phyloP scores from a whole-genome alignment of 2,329 filamentous ascomycete species.

The Aspergillus aculeatinus region DNA sequence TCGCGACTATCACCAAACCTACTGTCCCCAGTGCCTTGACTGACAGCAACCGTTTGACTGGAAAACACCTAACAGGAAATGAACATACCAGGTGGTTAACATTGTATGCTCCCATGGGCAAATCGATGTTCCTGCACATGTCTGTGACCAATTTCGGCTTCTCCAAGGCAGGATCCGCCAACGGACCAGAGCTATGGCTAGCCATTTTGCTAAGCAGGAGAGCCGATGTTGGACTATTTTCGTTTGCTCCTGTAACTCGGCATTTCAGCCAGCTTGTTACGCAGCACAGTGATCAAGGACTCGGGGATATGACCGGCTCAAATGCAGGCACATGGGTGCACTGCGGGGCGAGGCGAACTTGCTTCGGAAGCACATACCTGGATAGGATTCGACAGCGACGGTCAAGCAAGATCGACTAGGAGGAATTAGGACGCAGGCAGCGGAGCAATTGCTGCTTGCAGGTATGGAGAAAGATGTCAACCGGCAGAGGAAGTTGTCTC shows the following conservation, averaged over 20 bases:
- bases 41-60: background rate
- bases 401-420: background rate
- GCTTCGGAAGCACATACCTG: background rate
- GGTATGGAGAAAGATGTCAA: too few relatives aligned
- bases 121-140: constrained; percentile 26
- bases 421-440: too few relatives aligned
- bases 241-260: background rate
- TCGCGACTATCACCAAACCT: background rate
- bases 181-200: background rate
- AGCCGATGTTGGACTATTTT: background rate
- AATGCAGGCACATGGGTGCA: too few relatives aligned
- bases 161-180: constrained; percentile 25
- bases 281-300: background rate
- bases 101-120: constrained; percentile 23
- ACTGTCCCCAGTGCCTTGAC: background rate
- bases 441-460: too few relatives aligned
- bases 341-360: too few relatives aligned
- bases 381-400: background rate
- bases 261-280: too few relatives aligned
- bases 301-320: too few relatives aligned
- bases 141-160: constrained; percentile 20
- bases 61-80: constrained; percentile 1
- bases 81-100: constrained; percentile 27
- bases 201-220: constrained; percentile 7
- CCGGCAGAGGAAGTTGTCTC: too few relatives aligned